Base-by-base conservation (phyloP, 2,329 filamentous ascomycete genomes). In the Phyllosticta citriasiana region DNA sequence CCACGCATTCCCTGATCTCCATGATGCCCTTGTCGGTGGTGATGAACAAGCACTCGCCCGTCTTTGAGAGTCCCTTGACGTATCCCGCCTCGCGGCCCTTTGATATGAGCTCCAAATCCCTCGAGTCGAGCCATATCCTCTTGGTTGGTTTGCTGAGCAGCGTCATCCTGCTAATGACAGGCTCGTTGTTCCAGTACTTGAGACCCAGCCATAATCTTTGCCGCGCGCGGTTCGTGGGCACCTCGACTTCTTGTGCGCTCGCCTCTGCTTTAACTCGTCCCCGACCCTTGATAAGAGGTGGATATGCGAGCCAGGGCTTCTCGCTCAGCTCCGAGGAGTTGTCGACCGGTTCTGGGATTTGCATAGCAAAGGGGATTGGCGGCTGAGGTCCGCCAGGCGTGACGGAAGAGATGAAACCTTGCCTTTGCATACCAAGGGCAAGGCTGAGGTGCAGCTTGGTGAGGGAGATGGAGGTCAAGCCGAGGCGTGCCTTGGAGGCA, bases 171-270 rank as follows among this genome's bases (percentile, higher is more conserved):
- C 79, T 80, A 66, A 97, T 76, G 24, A 96, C 91, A 5, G 92
- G 90, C 73, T 86, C 80, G 70, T 88, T 88, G 67, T 91, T 85
- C 84, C 84, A 89, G 82, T 96, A 96, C 78, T 96, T 96, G 69
- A 96, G 78, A 1, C 91, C 91, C 12, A 97, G 76, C 92, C 92
- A 97, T 66, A 97, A 78, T 63, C 92, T 82, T 71, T 89, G 82
- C 50, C 79, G 81, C 4, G 91, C 83, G 47, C 91, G 84, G 75
- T 95, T 96, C 56, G 66, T 59, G 5, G 73, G 74, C 12, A 75
- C 69, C 53, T 66, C 61, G 56, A 70, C 66, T 14, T 35, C 40
- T 25, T 47, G 35, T 40, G 27, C 27, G 1, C 24, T 47, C n/a
- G 25, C 10, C n/a, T 22, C 26, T 3, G 22, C 1, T 52, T 10